Percentiles rank a stretch among this genome's conserved stretches.
Conservation (phyloP, 345 rosid genomes). For the Eutrema japonicum region DNA sequence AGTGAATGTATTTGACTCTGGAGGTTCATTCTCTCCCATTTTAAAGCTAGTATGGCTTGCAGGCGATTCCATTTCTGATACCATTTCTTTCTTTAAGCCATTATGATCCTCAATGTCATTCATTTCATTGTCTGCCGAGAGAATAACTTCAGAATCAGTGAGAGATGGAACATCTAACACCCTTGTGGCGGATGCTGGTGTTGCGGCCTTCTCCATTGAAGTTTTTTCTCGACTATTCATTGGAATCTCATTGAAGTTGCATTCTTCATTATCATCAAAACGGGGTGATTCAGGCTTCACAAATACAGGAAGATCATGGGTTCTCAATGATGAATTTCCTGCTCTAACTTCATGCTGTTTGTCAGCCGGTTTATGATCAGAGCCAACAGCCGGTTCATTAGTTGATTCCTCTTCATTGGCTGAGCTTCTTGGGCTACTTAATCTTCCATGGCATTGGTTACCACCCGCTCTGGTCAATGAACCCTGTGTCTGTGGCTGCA, state of each 20-base stretch:
- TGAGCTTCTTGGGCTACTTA: constrained; percentile 49
- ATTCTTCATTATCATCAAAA: constrained; percentile 50
- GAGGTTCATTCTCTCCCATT: constrained; percentile 39
- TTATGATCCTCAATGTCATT: constrained; percentile 38
- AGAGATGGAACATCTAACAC: constrained; percentile 33
- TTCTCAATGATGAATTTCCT: constrained; percentile 42
- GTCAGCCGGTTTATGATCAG: constrained; percentile 40
- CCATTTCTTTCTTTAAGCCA: constrained; percentile 32
- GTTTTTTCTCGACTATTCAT: constrained; percentile 35
- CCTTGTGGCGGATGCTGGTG: constrained; percentile 37
- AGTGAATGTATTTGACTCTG: constrained; percentile 31
- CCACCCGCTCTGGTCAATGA: constrained; percentile 29
- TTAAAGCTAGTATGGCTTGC: constrained; percentile 38
- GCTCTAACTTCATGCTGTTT: constrained; percentile 29
- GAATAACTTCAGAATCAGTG: constrained; percentile 37
- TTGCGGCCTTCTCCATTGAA: constrained; percentile 33
- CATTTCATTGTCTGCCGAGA: constrained; percentile 31
- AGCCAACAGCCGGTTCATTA: constrained; percentile 38
- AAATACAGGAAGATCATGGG: constrained; percentile 37
- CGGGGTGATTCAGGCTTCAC: constrained; percentile 51
- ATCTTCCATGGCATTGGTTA: constrained; percentile 34
- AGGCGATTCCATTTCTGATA: constrained; percentile 33
- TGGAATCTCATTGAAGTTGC: constrained; percentile 34
- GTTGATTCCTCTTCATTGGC: constrained; percentile 34
- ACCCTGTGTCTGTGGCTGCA: constrained; percentile 21